Conservation (phyloP, 2,329 filamentous ascomycete species). For the Aspergillus sp. region DNA sequence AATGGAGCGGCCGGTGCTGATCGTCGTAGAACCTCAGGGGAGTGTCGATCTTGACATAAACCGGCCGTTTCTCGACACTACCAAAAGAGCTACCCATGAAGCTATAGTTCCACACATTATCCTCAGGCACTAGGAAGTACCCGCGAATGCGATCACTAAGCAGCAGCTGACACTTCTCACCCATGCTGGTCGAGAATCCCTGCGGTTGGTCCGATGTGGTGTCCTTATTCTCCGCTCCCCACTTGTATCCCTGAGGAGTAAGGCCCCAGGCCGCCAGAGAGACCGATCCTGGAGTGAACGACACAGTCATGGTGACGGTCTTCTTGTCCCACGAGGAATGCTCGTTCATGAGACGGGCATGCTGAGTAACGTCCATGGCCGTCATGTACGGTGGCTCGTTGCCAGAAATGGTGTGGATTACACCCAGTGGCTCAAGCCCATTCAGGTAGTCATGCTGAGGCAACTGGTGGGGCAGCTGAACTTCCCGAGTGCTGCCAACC, state of each 20-base stretch:
- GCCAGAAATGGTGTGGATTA: slow-evolving; percentile 93
- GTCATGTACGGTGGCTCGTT: slow-evolving; percentile 98
- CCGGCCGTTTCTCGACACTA: slow-evolving; percentile 82
- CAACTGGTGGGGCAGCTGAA: slow-evolving; percentile 84
- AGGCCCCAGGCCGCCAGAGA: slow-evolving; percentile 92
- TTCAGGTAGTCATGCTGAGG: slow-evolving; percentile 90
- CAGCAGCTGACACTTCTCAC: slow-evolving; percentile 90
- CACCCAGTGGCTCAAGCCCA: slow-evolving; percentile 81
- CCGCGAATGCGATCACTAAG: slow-evolving; percentile 91
- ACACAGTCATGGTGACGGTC: slow-evolving; percentile 91
- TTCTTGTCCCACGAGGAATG: slow-evolving; percentile 83
- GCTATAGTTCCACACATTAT: slow-evolving; percentile 92
- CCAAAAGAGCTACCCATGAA: slow-evolving; percentile 93
- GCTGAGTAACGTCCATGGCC: slow-evolving; percentile 88
- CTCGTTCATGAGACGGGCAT: slow-evolving; percentile 82
- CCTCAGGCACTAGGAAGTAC: slow-evolving; percentile 93
- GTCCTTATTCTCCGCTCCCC: slow-evolving; percentile 96
- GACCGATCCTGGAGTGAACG: slow-evolving; percentile 94
- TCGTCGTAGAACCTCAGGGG: slow-evolving; percentile 89
- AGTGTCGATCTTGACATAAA: slow-evolving; percentile 92
- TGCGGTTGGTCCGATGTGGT: slow-evolving; percentile 87
- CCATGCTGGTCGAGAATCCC: slow-evolving; percentile 88
- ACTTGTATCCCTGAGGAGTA: slow-evolving; percentile 89
- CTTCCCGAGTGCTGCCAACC: slow-evolving; percentile 86
- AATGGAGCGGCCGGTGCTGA: slow-evolving; percentile 88